Base-by-base conservation (phyloP, 768 basidiomycete species). In the Podaxis sp. region DNA sequence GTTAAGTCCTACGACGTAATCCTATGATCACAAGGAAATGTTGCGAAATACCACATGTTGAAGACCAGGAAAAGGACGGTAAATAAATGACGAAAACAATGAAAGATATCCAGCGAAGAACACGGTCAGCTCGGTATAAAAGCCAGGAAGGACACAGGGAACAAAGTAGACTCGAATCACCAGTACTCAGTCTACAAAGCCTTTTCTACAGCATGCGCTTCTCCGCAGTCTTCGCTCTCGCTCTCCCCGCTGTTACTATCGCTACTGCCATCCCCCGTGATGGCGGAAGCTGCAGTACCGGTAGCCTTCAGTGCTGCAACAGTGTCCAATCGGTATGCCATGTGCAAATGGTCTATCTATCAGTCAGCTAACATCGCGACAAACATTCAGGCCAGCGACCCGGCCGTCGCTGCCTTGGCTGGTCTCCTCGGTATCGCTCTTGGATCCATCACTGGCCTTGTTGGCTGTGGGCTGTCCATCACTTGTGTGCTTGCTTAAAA, bases 231-330 rank as follows among this genome's bases (percentile, higher is more conserved):
- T 29, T 55, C 59, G 64, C 68, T 51, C 61, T 70, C 40, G 67
- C 67, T 61, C 66, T 70, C 59, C 66, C 69, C 49, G 57, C 67
- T 50, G 59, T 72, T 60, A 68, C 67, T 33, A 65, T 64, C 47
- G 69, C 69, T 50, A 67, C 56, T 55, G 66, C 58, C n/a, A 38
- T 69, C 43, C 57, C 57, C n/a, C 43, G 36, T 22, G 19, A n/a
- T 33, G n/a, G 15, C 47, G 37, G 36, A 40, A 40, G 38, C 38
- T 40, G 38, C 38, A 40, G 15, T 15, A 40, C 38, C 11, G 38
- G 38, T 15, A 40, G 38, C 38, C 9, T 15, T 15, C 40, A 12
- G 56, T 70, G 69, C 64, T 70, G 69, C 67, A 59, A 70, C 52
- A 60, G 53, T 37, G 63, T 64, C 41, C 57, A 62, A 52, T 24